A percentile compares a stretch with the other conserved stretches of the same genome.
These are phyloP conservation scores for Tetrapisispora taiwanensis DNA, from an alignment of 805 yeast species.

Conservation along the genomic window DNA sequence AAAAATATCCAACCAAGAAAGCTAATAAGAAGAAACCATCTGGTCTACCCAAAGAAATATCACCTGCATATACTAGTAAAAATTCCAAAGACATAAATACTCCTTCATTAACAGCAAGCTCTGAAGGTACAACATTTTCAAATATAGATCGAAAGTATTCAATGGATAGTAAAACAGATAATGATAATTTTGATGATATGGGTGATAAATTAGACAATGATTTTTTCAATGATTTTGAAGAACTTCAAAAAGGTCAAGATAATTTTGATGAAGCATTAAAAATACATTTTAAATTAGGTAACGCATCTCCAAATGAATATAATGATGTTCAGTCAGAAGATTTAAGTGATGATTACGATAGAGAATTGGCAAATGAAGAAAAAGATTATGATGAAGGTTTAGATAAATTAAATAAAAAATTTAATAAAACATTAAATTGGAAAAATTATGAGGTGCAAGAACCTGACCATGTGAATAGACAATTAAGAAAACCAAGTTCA, in stretches of 20 bases:
- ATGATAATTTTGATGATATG: constrained; percentile 8
- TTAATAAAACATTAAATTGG: background rate
- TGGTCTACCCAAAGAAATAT: background rate
- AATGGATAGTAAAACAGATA: background rate
- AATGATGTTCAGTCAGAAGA: background rate
- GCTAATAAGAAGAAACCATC: constrained; percentile 5
- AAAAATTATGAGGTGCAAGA: background rate
- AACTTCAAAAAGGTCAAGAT: constrained; percentile 20
- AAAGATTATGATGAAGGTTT: background rate
- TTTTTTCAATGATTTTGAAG: constrained; percentile 23
- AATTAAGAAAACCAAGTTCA: constrained; percentile 24
- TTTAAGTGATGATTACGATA: background rate
- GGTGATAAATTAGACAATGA: constrained; percentile 16
- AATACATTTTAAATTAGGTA: constrained; percentile 9
- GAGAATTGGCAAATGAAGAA: background rate
- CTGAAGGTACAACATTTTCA: constrained; percentile 25
- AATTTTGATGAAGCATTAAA: constrained; percentile 21
- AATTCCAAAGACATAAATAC: constrained; percentile 3
- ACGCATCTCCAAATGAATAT: background rate
- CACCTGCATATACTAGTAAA: background rate
- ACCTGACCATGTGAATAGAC: background rate
- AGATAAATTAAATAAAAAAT: background rate
- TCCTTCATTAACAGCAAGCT: constrained; percentile 22
- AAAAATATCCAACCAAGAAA: constrained; percentile 4
- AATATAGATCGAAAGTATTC: constrained; percentile 6